Evolutionary conservation across 2,329 filamentous ascomycete genomes (phyloP).

Genomic region (Monosporascus sp.): DNA sequence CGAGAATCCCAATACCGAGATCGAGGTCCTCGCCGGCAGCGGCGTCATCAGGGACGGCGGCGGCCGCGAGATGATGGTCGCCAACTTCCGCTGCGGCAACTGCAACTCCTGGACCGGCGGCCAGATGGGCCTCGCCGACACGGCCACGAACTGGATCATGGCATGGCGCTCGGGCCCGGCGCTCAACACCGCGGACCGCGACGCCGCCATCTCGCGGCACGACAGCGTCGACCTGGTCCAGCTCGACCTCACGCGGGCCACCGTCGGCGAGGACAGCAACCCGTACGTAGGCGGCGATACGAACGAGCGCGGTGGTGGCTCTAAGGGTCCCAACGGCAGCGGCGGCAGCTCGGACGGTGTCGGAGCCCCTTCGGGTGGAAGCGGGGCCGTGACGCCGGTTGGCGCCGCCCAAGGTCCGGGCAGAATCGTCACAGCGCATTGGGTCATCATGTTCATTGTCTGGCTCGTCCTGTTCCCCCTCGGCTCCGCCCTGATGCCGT

Average conservation of each 20-base stretch:
- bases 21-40: conserved; percentile 54
- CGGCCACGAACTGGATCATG: conserved; percentile 44
- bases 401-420: conserved; percentile 6
- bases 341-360: conserved; percentile 5
- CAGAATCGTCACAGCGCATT: conserved; percentile 40
- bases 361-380: conserved; percentile 9
- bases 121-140: conserved; percentile 36
- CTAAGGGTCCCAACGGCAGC: conserved; percentile 10
- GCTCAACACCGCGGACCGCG: conserved; percentile 37
- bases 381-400: conserved; percentile 5
- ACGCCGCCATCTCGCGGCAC: conserved; percentile 40
- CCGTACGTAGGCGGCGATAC: conserved; percentile 38
- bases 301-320: conserved; percentile 8
- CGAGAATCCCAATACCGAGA: conserved; percentile 35
- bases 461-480: conserved; percentile 56
- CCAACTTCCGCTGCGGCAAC: conserved; percentile 53
- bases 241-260: conserved; percentile 45
- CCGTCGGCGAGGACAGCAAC: conserved; percentile 43
- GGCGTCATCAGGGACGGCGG: conserved; percentile 45
- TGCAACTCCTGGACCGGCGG: conserved; percentile 44
- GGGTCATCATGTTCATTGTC: conserved; percentile 55
- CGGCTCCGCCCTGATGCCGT: conserved; percentile 55
- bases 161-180: conserved; percentile 46
- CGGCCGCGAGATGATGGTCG: conserved; percentile 45
- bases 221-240: conserved; percentile 38